Evolutionary conservation across 352 stramenopile genomes (phyloP).

Genomic region (Phytophthora syringae): DNA sequence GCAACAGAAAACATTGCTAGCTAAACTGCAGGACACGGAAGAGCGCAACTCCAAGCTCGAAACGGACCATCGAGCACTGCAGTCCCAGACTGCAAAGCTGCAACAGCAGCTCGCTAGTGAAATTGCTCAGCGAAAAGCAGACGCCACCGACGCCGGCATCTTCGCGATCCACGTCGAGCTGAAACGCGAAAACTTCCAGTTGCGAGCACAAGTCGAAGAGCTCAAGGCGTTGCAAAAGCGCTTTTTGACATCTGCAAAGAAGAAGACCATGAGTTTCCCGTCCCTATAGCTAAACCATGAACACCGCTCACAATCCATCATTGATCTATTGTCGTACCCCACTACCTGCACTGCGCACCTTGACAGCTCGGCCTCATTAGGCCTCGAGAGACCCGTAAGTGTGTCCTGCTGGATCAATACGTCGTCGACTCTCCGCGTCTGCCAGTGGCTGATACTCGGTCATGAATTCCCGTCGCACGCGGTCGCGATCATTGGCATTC

Average conservation of each 20-base stretch:
- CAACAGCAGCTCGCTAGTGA: conserved; percentile 31
- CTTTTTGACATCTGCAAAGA: conserved; percentile 76
- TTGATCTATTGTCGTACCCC: conserved; percentile 32
- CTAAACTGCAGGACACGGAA: conserved; percentile 29
- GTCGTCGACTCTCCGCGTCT: conserved; percentile 59
- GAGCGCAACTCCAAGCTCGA: conserved; percentile 27
- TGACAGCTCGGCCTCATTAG: conserved; percentile 36
- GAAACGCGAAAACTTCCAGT: conserved; percentile 76
- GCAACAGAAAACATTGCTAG: conserved; percentile 33
- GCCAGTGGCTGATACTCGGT: conserved; percentile 84
- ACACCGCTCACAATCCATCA: conserved; percentile 11
- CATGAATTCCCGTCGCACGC: conserved; percentile 87
- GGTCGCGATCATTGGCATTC: conserved; percentile 80
- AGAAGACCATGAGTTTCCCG: conserved; percentile 76
- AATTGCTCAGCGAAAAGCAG: conserved; percentile 28
- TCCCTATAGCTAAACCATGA: conserved; percentile 40
- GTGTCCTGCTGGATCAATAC: conserved; percentile 79
- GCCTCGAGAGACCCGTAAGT: conserved; percentile 84
- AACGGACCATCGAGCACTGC: conserved; percentile 20
- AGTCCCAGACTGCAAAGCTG: conserved; percentile 19
- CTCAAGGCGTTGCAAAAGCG: conserved; percentile 72
- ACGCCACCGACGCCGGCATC: conserved; percentile 29
- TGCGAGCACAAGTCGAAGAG: conserved; percentile 72
- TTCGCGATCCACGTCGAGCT: conserved; percentile 80
- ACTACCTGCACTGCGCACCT: conserved; percentile 1